Evolutionary conservation across 2,329 filamentous ascomycete species (phyloP).

Genomic region (Trichoderma polysporum): DNA sequence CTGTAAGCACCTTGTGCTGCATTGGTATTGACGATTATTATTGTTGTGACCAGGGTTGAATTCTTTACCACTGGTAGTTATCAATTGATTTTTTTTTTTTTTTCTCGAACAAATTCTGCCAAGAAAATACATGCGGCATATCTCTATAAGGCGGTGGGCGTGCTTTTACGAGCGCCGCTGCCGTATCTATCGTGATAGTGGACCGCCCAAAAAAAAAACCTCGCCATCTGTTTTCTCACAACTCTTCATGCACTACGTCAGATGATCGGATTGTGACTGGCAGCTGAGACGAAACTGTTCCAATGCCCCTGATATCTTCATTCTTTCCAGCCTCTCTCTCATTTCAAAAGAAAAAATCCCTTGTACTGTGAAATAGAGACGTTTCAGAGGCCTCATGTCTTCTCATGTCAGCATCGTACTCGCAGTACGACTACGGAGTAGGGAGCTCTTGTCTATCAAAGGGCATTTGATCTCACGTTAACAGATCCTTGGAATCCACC

Average conservation of each 20-base stretch:
- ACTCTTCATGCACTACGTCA: not conserved
- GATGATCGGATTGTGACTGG: not conserved
- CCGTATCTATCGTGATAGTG: constrained; percentile 11
- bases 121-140: not conserved
- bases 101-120: not conserved
- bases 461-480: not conserved
- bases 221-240: not conserved
- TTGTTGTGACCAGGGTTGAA: not conserved
- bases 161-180: not conserved
- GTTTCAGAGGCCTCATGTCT: constrained; percentile 6
- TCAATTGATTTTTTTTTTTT: not conserved
- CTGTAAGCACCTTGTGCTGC: not conserved
- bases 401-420: not conserved
- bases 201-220: not conserved
- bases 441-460: not conserved
- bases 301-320: not conserved
- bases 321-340: not conserved
- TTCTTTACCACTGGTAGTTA: not conserved
- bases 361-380: not conserved
- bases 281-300: not conserved
- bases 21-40: not conserved
- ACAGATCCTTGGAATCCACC: not conserved
- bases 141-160: not conserved
- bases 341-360: not conserved
- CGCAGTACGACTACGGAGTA: too few relatives aligned